Percentiles rank a stretch among this genome's conserved stretches.
Evolutionary conservation across 2,329 filamentous ascomycete species (phyloP).

Genomic region (Cordyceps pruinosa): DNA sequence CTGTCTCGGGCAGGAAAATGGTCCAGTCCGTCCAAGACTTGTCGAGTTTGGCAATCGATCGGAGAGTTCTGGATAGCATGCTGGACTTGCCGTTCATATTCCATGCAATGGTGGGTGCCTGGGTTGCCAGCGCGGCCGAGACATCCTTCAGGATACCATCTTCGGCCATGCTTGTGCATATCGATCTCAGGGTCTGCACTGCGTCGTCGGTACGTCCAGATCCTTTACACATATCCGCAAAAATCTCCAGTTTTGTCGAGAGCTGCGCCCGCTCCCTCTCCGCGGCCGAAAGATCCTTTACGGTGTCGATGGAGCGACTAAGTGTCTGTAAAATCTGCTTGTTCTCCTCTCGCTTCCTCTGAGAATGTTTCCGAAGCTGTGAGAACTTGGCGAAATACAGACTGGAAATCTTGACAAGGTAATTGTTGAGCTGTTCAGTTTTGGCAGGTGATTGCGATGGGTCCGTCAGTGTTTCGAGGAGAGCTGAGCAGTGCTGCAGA

Average conservation of each 20-base stretch:
- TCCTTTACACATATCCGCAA: constrained; percentile 54
- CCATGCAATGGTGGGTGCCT: constrained; percentile 49
- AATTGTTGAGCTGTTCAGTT: constrained; percentile 33
- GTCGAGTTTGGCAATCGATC: constrained; percentile 53
- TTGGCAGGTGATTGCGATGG: constrained; percentile 23
- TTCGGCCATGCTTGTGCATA: constrained; percentile 56
- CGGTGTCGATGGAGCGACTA: constrained; percentile 55
- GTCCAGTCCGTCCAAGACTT: constrained; percentile 51
- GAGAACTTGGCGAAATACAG: constrained; percentile 61
- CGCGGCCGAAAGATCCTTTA: constrained; percentile 44
- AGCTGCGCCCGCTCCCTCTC: constrained; percentile 57
- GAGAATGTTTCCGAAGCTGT: constrained; percentile 38
- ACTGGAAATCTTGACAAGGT: constrained; percentile 62
- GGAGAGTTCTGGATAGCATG: constrained; percentile 51
- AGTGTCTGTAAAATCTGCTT: constrained; percentile 48
- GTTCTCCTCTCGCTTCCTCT: constrained; percentile 29
- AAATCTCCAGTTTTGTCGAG: constrained; percentile 57
- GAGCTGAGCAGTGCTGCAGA: constrained; percentile 47
- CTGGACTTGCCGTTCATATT: constrained; percentile 40
- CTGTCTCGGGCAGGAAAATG: constrained; percentile 41
- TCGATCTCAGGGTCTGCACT: constrained; percentile 48
- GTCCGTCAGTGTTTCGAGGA: constrained; percentile 48
- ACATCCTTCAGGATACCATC: constrained; percentile 50
- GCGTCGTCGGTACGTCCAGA: constrained; percentile 50
- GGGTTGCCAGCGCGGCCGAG: constrained; percentile 39